Percentiles rank a stretch among this genome's conserved stretches.
Evolutionary conservation across 2,329 filamentous ascomycete genomes (phyloP).

Genomic region (Colletotrichum lupini): DNA sequence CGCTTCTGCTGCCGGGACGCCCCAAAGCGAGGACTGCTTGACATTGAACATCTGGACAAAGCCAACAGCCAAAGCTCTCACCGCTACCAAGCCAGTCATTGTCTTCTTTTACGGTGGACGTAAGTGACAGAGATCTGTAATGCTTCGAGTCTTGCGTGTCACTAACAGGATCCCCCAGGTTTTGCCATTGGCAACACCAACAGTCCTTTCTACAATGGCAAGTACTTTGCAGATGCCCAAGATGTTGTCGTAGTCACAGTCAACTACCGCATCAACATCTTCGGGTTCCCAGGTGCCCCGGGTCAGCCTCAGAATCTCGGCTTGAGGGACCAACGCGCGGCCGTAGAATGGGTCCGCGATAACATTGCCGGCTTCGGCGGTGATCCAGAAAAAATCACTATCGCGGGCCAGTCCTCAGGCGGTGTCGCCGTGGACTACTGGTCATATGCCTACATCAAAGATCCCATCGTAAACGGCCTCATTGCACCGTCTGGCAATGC

Average conservation of each 20-base stretch:
- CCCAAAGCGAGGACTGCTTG: slow-evolving; percentile 50
- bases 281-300: slow-evolving; percentile 52
- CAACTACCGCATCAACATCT: slow-evolving; percentile 58
- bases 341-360: slow-evolving; percentile 60
- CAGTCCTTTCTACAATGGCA: slow-evolving; percentile 53
- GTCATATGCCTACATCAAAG: slow-evolving; percentile 58
- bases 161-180: slow-evolving; percentile 2
- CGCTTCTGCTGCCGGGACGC: slow-evolving; percentile 34
- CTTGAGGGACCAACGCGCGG: slow-evolving; percentile 60
- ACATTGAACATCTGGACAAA: slow-evolving; percentile 52
- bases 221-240: slow-evolving; percentile 53
- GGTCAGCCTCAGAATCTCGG: slow-evolving; percentile 52
- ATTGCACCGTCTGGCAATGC: slow-evolving; percentile 59
- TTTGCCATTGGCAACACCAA: slow-evolving; percentile 47
- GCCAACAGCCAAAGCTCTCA: background rate
- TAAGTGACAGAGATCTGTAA: background rate
- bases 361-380: slow-evolving; percentile 61
- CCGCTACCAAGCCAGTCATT: slow-evolving; percentile 46
- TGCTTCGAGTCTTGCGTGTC: background rate
- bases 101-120: slow-evolving; percentile 52
- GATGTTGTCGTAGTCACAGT: slow-evolving; percentile 58
- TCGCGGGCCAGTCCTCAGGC: slow-evolving; percentile 59
- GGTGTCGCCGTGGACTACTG: slow-evolving; percentile 55
- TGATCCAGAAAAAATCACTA: slow-evolving; percentile 49
- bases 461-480: slow-evolving; percentile 60